Base-by-base conservation (phyloP, 768 basidiomycete genomes). In the Wakefieldia striispora region DNA sequence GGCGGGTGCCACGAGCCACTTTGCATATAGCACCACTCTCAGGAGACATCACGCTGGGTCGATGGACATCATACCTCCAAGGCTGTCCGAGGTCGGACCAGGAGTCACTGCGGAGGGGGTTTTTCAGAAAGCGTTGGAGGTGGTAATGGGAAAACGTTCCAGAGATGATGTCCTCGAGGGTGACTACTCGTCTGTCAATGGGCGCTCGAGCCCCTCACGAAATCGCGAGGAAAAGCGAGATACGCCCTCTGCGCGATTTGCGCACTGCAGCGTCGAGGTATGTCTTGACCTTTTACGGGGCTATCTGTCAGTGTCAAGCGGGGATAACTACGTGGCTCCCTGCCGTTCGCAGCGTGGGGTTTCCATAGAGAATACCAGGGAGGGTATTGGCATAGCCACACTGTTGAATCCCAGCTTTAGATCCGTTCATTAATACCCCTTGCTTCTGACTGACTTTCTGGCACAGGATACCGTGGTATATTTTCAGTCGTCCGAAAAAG, bases 1-100 rank as follows among this genome's bases (percentile, higher is more conserved):
- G 0, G 75, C 85, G 0, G 83, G 82, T 44, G 87, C 90, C 1
- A 75, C 78, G 26, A 65, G 79, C 4, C 90, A 92, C 61, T 92
- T 92, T 59, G 84, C 88, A 1, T 91, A 89, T 66, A 90, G 87
- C 57, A 91, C 89, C 0, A 88, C 86, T 0, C 73, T 92, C 17
- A 72, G 89, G 24, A 66, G 90, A 47, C 90, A 91, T 51, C 75
- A 78, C 19, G 69, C 70, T 0, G 82, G 85, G 17, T 34, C 59
- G 11, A 51, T 43, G 40, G 62, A 69, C 10, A 72, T 23, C 66
- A 72, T n/a, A n/a, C n/a, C n/a, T n/a, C n/a, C n/a, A n/a, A n/a
- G 70, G 24, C 33, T 73, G 6, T 65, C 65, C 4, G 59, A 64
- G n/a, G 55, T 64, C 0, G 19, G 51, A 11, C 54, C 56, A 0